A percentile compares a stretch with the other conserved stretches of the same genome.
Evolutionary conservation across 495 filamentous ascomycete species (phyloP).

Genomic region (Penicillium turbatum): DNA sequence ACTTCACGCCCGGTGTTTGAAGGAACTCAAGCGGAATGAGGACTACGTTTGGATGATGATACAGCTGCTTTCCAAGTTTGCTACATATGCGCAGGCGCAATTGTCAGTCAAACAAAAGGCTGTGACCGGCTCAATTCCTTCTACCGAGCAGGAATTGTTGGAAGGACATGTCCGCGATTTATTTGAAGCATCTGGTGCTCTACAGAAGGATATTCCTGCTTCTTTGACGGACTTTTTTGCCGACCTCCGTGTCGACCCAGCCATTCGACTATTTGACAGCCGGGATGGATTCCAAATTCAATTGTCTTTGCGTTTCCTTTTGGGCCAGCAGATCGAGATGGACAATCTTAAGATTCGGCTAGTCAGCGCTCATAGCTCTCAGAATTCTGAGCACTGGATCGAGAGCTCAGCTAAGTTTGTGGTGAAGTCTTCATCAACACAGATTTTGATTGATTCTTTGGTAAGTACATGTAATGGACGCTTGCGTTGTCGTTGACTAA

Average conservation of each 20-base stretch:
- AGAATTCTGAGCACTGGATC: slow-evolving; percentile 42
- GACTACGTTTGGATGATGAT: slow-evolving; percentile 76
- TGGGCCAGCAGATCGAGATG: slow-evolving; percentile 66
- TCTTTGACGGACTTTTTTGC: slow-evolving; percentile 71
- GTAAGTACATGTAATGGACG: slow-evolving; percentile 19
- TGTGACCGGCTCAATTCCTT: slow-evolving; percentile 28
- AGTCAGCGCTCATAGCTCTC: slow-evolving; percentile 32
- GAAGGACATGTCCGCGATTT: slow-evolving; percentile 64
- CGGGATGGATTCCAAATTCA: slow-evolving; percentile 75
- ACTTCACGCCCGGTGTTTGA: slow-evolving; percentile 80
- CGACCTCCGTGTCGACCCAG: slow-evolving; percentile 62
- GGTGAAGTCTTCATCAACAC: slow-evolving; percentile 39
- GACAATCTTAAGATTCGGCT: slow-evolving; percentile 64
- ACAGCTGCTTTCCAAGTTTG: slow-evolving; percentile 70
- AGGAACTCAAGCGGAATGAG: slow-evolving; percentile 66
- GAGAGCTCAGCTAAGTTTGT: slow-evolving; percentile 30
- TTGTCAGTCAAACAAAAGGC: slow-evolving; percentile 34
- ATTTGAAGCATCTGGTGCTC: slow-evolving; percentile 53
- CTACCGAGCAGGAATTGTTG: slow-evolving; percentile 51
- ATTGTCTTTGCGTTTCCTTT: slow-evolving; percentile 65
- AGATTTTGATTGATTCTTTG: slow-evolving; percentile 37
- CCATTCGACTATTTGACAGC: slow-evolving; percentile 63
- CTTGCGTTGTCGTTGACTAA: slow-evolving; percentile 18
- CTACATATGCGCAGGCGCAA: slow-evolving; percentile 36
- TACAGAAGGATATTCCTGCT: slow-evolving; percentile 61